Conservation (phyloP, 2,329 filamentous ascomycete species). For the Lasiodiplodia citricola region DNA sequence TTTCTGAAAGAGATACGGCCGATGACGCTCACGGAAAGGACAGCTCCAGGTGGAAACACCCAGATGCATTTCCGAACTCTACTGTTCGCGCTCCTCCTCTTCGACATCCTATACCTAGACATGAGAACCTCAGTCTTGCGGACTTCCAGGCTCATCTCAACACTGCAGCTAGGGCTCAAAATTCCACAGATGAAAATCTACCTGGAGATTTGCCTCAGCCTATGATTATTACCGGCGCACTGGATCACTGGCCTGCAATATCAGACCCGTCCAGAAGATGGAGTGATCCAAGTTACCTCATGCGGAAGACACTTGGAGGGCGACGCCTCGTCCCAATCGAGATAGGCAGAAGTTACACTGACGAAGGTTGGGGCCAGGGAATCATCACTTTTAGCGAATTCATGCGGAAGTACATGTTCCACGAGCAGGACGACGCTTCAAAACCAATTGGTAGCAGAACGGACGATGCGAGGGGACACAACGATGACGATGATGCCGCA, state of each 20-base stretch:
- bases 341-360: constrained; percentile 84
- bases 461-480: no score
- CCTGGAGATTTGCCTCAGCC: constrained; percentile 49
- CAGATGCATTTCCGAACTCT: constrained; percentile 36
- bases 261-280: constrained; percentile 64
- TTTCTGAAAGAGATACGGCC: not conserved
- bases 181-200: not conserved
- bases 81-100: constrained; percentile 34
- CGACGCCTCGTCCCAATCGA: constrained; percentile 84
- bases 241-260: constrained; percentile 79
- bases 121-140: constrained; percentile 31
- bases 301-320: constrained; percentile 75
- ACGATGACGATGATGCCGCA: not conserved
- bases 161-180: not conserved
- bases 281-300: constrained; percentile 75
- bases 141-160: constrained; percentile 38
- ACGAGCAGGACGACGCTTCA: not conserved
- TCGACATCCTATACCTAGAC: constrained; percentile 8
- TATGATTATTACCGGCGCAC: constrained; percentile 70
- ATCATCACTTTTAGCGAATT: constrained; percentile 79
- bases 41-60: not conserved
- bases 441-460: no score
- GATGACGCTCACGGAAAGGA: constrained; percentile 35
- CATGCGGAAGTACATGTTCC: constrained; percentile 64
- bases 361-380: constrained; percentile 81